Conservation (phyloP, 164 flowering plant genomes). For the Nelumbo lutea region DNA sequence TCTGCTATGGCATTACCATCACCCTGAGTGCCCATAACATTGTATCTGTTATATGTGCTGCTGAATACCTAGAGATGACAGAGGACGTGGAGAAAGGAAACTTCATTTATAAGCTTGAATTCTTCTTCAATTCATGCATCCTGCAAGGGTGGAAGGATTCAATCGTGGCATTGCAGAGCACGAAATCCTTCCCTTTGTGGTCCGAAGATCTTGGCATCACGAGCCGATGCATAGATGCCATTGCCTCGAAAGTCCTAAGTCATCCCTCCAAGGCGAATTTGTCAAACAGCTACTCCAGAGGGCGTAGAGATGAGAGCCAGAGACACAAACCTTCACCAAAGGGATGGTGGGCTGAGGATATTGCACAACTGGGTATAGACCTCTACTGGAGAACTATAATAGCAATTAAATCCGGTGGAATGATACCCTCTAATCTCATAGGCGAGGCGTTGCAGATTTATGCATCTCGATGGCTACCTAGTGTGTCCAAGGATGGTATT, state of each 20-base stretch:
- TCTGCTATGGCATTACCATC: conserved; percentile 94
- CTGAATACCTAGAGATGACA: conserved; percentile 90
- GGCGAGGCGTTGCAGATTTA: conserved; percentile 80
- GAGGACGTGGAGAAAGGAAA: conserved; percentile 95
- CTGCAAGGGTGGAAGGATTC: conserved; percentile 92
- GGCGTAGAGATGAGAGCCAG: conserved; percentile 51
- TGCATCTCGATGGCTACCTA: conserved; percentile 77
- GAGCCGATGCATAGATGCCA: conserved; percentile 74
- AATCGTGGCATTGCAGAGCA: conserved; percentile 61
- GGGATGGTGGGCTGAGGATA: conserved; percentile 93
- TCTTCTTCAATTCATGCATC: conserved; percentile 77
- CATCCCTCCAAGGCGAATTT: conserved; percentile 53
- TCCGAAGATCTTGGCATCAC: conserved; percentile 86
- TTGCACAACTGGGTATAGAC: conserved; percentile 74
- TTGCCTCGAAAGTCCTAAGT: conserved; percentile 44
- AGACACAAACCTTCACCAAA: conserved; percentile 23
- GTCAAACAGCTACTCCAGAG: conserved; percentile 54
- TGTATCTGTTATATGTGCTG: conserved; percentile 76
- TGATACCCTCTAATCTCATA: conserved; percentile 49
- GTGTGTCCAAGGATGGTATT: conserved; percentile 38
- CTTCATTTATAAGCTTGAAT: conserved; percentile 71
- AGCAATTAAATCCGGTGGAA: conserved; percentile 77
- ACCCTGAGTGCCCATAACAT: conserved; percentile 87
- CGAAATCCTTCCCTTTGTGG: conserved; percentile 54
- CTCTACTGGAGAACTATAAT: conserved; percentile 79